Base-by-base conservation (phyloP, 192 early-diverging fungal genomes). In the Mycoemilia scoparia region DNA sequence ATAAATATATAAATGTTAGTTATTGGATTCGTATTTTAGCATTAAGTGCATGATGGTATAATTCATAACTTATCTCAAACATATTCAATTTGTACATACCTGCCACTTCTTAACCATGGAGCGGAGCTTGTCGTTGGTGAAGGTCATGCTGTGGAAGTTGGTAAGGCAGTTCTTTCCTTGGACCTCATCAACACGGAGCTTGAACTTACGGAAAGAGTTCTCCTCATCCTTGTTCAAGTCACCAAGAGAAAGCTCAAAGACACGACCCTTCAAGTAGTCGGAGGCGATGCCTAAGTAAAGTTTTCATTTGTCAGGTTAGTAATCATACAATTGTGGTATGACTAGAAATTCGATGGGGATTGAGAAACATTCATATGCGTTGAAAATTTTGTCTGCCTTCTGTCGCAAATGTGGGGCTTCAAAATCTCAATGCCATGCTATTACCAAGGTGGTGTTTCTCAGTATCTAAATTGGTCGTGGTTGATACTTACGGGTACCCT, bases 31-130 rank as follows among this genome's bases (percentile, higher is more conserved):
- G 32, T n/a, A 29, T n/a, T n/a, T 23, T n/a, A 23, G 21, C 34
- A 35, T 35, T 33, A 1, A n/a, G n/a, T n/a, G n/a, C n/a, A n/a
- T n/a, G n/a, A n/a, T 29, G 28, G 5, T 7, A 14, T 13, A 5
- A 3, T 17, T 9, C 29, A 21, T 14, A 18, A 24, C 12, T 10
- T 43, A 4, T 12, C 9, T 49, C 19, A 7, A 45, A 70, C 71
- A n/a, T n/a, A n/a, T n/a, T n/a, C n/a, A n/a, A n/a, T n/a, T n/a
- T n/a, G n/a, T n/a, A n/a, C n/a, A n/a, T n/a, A n/a, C n/a, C 69
- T 96, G 89, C 90, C 90, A 92, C 82, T 99, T 99, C 80, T 88
- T 88, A 54, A 99, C 82, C 51, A 99, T 69, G 58, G 89, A 95
- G 56, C 91, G 82, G 66, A 99, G 81, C 84, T 99, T 99, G 78